Base-by-base conservation (phyloP, 2,329 filamentous ascomycete species). In the Colletotrichum phormii region DNA sequence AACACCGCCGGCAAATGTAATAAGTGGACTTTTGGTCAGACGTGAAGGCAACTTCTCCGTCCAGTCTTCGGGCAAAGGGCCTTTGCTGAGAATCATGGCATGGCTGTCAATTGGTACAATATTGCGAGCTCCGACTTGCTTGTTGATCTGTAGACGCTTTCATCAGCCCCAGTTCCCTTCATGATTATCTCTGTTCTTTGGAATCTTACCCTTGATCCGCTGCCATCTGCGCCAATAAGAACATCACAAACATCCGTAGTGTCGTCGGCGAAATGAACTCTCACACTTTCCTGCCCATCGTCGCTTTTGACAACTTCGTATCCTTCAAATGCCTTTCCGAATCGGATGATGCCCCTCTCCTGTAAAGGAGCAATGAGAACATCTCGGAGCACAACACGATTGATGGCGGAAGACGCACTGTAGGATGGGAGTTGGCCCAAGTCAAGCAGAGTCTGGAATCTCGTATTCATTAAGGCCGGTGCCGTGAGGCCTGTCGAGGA, bases 391-490 rank as follows among this genome's bases (percentile, higher is more conserved):
- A 65, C 54, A 2, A 70, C 61, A 0, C 67, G 61, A 24, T 65
- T 70, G 9, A 70, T 60, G 7, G 37, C 67, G 22, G 22, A 49
- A 2, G 64, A 72, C 5, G 18, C 33, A 4, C 31, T 35, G 58
- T 67, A 72, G 2, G 26, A 22, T 5, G 58, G 69, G 4, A 72
- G 13, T 13, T 51, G 13, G 3, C 31, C 11, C 8, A 72, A 42
- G 8, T 72, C 69, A 18, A 72, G 49, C 11, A 72, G 18, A 2
- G 49, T 29, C 29, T 67, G 13, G 18, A 67, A 72, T n/a, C 31
- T n/a, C 53, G 3, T 64, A 37, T n/a, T 55, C 58, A 22, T 37
- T 53, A 18, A 67, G 13, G 7, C 29, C 1, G 69, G 69, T 1
- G 69, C 69, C 1, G 69, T 72, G 2, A 31, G 54, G n/a, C 37